Conservation (phyloP, 441 rosid species). For the Gossypium lobatum region DNA sequence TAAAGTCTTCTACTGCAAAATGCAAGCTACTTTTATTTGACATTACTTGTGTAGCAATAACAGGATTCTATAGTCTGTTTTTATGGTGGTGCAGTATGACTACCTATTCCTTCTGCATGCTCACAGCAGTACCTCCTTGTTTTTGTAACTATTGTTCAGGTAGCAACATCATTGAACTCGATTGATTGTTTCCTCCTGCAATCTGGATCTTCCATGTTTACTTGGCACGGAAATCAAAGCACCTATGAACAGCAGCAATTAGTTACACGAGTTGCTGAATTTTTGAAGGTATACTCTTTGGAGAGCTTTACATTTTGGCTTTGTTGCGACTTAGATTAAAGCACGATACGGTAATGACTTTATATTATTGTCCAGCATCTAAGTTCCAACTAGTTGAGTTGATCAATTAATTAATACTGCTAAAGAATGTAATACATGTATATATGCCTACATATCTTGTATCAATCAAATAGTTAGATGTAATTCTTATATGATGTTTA, state of each 20-base stretch:
- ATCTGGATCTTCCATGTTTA: conserved; percentile 86
- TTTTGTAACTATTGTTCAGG: conserved; percentile 38
- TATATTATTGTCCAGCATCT: background rate
- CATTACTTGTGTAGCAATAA: background rate
- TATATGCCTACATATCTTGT: background rate
- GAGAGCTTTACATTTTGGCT: background rate
- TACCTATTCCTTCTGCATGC: conserved; percentile 1
- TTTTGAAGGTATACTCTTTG: conserved; percentile 61
- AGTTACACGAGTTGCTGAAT: conserved; percentile 74
- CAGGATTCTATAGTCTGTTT: conserved; percentile 2
- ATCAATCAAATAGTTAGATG: background rate
- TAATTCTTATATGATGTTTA: background rate
- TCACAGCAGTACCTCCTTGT: background rate
- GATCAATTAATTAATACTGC: background rate
- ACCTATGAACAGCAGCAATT: conserved; percentile 82
- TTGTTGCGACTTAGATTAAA: conserved; percentile 10
- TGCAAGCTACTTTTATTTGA: conserved; percentile 4
- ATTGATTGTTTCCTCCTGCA: conserved; percentile 89
- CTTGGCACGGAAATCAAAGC: conserved; percentile 97
- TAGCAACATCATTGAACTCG: conserved; percentile 84
- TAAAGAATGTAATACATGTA: background rate
- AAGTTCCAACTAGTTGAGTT: background rate
- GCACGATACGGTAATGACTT: background rate
- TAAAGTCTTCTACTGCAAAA: background rate
- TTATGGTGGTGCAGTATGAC: conserved; percentile 3